These are phyloP conservation scores for Hibiscus trionum DNA, from an alignment of 345 rosid genomes.

Conservation along the genomic window DNA sequence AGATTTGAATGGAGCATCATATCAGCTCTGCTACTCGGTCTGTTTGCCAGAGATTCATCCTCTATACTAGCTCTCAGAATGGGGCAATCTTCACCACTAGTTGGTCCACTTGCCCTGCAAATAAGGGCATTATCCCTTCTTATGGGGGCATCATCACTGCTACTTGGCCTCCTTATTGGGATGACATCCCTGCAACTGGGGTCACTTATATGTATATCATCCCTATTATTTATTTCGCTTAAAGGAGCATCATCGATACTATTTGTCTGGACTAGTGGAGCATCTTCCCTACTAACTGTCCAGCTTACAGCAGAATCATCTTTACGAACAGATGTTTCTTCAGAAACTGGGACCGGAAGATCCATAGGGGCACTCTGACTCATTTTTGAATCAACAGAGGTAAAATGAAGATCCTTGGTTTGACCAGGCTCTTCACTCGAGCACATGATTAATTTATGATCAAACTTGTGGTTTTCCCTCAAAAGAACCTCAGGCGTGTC, in stretches of 20 bases:
- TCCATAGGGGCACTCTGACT: neutral
- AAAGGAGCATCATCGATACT: neutral
- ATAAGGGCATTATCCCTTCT: slow-evolving; percentile 9
- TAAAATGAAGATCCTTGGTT: neutral
- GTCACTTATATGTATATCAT: slow-evolving; percentile 4
- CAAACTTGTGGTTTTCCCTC: neutral
- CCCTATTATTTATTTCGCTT: neutral
- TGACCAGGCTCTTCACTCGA: neutral
- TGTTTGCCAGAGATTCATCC: neutral
- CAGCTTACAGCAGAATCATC: neutral
- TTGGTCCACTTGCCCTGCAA: slow-evolving; percentile 7
- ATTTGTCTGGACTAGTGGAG: neutral
- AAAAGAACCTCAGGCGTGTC: neutral
- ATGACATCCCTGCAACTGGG: slow-evolving; percentile 15
- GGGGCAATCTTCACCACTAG: neutral
- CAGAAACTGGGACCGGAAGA: neutral
- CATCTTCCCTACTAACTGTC: neutral
- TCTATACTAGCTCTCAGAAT: neutral
- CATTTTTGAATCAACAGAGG: neutral
- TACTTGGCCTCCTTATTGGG: slow-evolving; percentile 10
- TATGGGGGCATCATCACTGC: slow-evolving; percentile 10
- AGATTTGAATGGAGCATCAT: neutral
- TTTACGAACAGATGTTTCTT: neutral
- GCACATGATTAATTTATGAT: neutral
- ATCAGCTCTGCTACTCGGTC: neutral